Evolutionary conservation across 1,139 yeast genomes (phyloP).

Genomic region (Taiozyma onychis): DNA sequence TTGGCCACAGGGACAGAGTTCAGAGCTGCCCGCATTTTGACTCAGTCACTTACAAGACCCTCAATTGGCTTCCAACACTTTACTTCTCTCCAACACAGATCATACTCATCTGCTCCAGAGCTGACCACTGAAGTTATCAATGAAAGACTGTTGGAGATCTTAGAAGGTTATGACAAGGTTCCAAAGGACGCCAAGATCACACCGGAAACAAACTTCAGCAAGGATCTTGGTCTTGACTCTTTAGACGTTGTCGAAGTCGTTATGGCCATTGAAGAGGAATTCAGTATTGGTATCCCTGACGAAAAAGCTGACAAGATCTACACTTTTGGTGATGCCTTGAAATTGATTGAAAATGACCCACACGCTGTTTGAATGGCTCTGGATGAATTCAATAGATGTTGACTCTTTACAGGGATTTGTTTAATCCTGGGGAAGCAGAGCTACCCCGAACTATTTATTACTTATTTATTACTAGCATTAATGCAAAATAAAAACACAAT

Average conservation of each 20-base stretch:
- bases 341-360: slow-evolving; percentile 66
- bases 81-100: slow-evolving; percentile 23
- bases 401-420: too few species aligned
- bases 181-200: slow-evolving; percentile 37
- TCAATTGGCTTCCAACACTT: too few species aligned
- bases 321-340: slow-evolving; percentile 79
- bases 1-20: background rate
- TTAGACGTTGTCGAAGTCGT: slow-evolving; percentile 86
- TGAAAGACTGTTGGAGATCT: slow-evolving; percentile 70
- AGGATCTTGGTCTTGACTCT: slow-evolving; percentile 81
- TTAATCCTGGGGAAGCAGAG: too few species aligned
- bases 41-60: too few species aligned
- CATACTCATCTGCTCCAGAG: slow-evolving; percentile 59
- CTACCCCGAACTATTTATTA: slow-evolving; percentile 1
- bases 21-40: too few species aligned
- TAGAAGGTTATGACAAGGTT: slow-evolving; percentile 80
- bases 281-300: slow-evolving; percentile 75
- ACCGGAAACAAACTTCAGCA: slow-evolving; percentile 55
- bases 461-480: slow-evolving; percentile 3
- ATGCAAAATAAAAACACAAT: background rate
- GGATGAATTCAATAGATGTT: too few species aligned
- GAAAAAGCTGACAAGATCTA: slow-evolving; percentile 78
- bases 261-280: slow-evolving; percentile 85
- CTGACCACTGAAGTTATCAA: slow-evolving; percentile 66
- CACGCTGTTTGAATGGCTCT: slow-evolving; percentile 45